Evolutionary conservation across 495 filamentous ascomycete genomes (phyloP).

Genomic region (Lepidopterella palustris): DNA sequence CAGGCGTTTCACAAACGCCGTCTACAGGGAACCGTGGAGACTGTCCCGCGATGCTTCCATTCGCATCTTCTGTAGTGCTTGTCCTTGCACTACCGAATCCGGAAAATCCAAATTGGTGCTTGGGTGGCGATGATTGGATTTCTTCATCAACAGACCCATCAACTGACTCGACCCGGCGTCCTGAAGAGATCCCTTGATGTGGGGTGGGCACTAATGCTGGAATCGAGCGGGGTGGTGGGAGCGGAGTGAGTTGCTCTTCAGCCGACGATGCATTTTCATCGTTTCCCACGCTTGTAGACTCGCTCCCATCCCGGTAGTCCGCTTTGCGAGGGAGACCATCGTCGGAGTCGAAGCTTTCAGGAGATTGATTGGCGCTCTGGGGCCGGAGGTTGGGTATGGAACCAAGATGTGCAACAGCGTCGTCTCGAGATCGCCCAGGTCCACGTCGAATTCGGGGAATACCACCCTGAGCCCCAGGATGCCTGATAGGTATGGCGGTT

Average conservation of each 20-base stretch:
- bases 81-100: constrained; percentile 6
- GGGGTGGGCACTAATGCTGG: background rate
- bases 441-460: constrained; percentile 18
- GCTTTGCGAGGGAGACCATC: background rate
- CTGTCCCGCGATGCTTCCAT: background rate
- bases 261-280: background rate
- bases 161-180: background rate
- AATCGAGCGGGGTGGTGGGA: background rate
- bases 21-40: constrained; percentile 1
- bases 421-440: constrained; percentile 20
- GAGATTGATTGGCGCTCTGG: constrained; percentile 4
- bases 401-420: constrained; percentile 19
- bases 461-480: background rate
- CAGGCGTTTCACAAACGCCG: background rate
- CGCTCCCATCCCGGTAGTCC: background rate
- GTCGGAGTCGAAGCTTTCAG: constrained; percentile 2
- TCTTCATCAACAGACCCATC: background rate
- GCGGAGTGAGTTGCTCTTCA: background rate
- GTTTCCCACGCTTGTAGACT: background rate
- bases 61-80: constrained; percentile 13
- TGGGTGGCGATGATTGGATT: background rate
- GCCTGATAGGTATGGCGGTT: background rate
- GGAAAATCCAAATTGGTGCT: constrained; percentile 10
- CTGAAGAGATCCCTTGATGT: background rate
- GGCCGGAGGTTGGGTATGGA: constrained; percentile 11